Conservation (phyloP, 176 grass and related monocot species). For the Zoysia pacifica region DNA sequence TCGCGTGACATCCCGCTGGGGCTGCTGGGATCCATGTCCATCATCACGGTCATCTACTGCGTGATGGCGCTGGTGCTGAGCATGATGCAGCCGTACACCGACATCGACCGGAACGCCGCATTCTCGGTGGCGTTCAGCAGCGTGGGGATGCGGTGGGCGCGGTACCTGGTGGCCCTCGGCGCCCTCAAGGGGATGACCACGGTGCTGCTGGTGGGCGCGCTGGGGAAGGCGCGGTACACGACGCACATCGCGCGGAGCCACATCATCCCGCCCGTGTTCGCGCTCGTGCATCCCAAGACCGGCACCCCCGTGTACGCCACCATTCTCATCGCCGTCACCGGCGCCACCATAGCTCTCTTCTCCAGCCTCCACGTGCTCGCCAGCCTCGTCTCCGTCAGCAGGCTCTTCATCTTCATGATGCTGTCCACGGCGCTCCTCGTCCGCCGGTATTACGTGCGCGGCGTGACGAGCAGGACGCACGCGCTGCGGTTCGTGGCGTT, state of each 20-base stretch:
- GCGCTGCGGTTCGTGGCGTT: slow-evolving; percentile 41
- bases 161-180: slow-evolving; percentile 85
- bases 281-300: slow-evolving; percentile 78
- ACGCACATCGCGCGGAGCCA: slow-evolving; percentile 97
- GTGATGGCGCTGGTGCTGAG: slow-evolving; percentile 80
- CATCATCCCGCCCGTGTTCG: slow-evolving; percentile 94
- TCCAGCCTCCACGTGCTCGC: slow-evolving; percentile 78
- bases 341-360: slow-evolving; percentile 78
- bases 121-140: slow-evolving; percentile 78
- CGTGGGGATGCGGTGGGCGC: slow-evolving; percentile 85
- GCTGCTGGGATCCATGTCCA: slow-evolving; percentile 78
- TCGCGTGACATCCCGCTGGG: slow-evolving; percentile 86
- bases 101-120: slow-evolving; percentile 57
- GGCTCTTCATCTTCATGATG: slow-evolving; percentile 98
- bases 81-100: slow-evolving; percentile 90
- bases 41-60: slow-evolving; percentile 82
- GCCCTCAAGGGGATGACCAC: slow-evolving; percentile 99
- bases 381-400: slow-evolving; percentile 75
- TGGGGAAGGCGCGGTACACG: slow-evolving; percentile 79
- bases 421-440: slow-evolving; percentile 81
- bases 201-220: slow-evolving; percentile 80
- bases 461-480: slow-evolving; percentile 55
- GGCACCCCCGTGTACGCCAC: slow-evolving; percentile 88
- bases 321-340: slow-evolving; percentile 48
- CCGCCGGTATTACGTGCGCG: slow-evolving; percentile 60